phyloP scores from a whole-genome alignment of 208 protist species.

The Trypanosoma theileri region DNA sequence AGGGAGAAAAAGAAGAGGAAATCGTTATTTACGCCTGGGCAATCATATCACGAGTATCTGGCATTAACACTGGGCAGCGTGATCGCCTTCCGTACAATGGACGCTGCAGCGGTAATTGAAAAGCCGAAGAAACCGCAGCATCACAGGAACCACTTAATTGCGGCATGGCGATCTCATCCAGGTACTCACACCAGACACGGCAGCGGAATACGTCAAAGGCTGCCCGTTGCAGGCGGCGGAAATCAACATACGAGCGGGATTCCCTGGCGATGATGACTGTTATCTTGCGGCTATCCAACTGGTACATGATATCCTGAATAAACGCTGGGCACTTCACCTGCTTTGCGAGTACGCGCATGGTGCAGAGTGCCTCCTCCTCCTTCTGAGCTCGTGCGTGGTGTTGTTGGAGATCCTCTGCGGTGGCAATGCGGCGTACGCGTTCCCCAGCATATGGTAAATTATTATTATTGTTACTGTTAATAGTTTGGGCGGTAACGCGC shows the following conservation, averaged over 20 bases:
- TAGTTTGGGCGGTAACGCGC: conserved; percentile 5
- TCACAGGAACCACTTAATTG: background rate
- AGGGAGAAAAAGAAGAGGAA: too few species aligned
- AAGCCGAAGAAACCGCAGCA: too few species aligned
- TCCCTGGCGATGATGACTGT: conserved; percentile 69
- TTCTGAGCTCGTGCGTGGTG: conserved; percentile 36
- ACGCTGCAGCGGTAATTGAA: background rate
- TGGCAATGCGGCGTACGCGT: conserved; percentile 40
- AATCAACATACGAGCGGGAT: conserved; percentile 62
- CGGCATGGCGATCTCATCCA: conserved; percentile 57
- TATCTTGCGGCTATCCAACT: conserved; percentile 79
- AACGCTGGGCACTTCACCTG: conserved; percentile 45
- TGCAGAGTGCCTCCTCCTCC: conserved; percentile 51
- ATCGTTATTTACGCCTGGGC: background rate
- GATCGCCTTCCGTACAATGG: conserved; percentile 4
- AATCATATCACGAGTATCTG: background rate
- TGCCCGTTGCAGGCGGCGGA: conserved; percentile 71
- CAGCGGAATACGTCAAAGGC: conserved; percentile 75
- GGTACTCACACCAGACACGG: conserved; percentile 81
- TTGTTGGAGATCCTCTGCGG: conserved; percentile 35
- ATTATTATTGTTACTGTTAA: background rate
- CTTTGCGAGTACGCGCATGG: conserved; percentile 47
- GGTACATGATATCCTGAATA: conserved; percentile 72
- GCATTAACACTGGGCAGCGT: background rate
- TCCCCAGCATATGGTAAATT: conserved; percentile 2